A percentile compares a stretch with the other conserved stretches of the same genome.
These are phyloP conservation scores for Rhodotorula sp. DNA, from an alignment of 1,284 basidiomycete species.

Conservation along the genomic window DNA sequence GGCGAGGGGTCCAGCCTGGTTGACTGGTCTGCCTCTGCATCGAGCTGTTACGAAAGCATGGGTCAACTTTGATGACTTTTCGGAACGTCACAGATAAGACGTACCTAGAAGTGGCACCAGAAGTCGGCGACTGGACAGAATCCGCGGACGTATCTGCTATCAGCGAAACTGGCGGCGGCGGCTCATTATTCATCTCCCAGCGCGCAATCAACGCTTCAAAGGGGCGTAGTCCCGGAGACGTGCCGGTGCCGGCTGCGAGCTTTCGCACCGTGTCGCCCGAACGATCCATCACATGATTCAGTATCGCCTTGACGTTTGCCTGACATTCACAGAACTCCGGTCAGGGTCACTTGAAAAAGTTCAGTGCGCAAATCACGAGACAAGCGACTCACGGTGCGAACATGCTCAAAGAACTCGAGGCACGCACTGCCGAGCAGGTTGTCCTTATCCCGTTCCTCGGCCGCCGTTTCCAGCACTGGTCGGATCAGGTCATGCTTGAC, in stretches of 20 bases:
- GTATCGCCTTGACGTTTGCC: constrained; percentile 59
- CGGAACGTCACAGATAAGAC: neutral
- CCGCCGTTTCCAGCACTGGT: constrained; percentile 76
- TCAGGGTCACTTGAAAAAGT: constrained; percentile 3
- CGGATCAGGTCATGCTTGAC: constrained; percentile 80
- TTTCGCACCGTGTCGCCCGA: constrained; percentile 66
- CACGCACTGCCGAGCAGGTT: constrained; percentile 92
- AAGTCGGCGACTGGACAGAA: neutral
- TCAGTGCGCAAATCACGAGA: constrained; percentile 5
- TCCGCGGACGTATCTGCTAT: neutral
- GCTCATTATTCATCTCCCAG: constrained; percentile 90
- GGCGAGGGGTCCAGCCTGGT: constrained; percentile 46
- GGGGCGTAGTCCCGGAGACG: constrained; percentile 53
- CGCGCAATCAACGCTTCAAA: constrained; percentile 72
- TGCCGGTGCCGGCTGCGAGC: constrained; percentile 58
- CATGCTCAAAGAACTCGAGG: constrained; percentile 89
- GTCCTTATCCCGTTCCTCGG: constrained; percentile 77
- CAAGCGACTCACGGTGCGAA: constrained; percentile 66
- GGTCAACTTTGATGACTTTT: neutral
- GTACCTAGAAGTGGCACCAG: constrained; percentile 4
- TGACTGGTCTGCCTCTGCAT: constrained; percentile 48
- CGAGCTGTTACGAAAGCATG: constrained; percentile 9
- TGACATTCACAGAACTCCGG: constrained; percentile 3
- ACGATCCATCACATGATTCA: constrained; percentile 77
- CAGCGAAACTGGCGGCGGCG: constrained; percentile 56